These are phyloP conservation scores for Phytophthora nicotianae DNA, from an alignment of 352 stramenopile genomes.

Conservation along the genomic window DNA sequence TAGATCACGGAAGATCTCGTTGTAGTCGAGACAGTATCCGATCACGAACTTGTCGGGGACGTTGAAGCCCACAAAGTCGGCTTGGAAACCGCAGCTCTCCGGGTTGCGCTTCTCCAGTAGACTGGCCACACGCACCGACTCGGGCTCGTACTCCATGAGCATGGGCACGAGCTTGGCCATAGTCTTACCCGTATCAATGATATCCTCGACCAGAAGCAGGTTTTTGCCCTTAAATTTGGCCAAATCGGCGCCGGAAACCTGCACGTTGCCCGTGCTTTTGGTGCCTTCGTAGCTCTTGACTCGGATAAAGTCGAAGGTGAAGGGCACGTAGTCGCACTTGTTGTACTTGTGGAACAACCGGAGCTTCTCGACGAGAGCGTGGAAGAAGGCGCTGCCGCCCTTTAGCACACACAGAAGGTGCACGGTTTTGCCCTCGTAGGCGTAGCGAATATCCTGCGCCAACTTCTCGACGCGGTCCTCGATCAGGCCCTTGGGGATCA, in stretches of 20 bases:
- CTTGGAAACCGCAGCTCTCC: conserved; percentile 88
- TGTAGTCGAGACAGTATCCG: conserved; percentile 98
- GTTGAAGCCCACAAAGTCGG: conserved; percentile 96
- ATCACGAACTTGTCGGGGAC: conserved; percentile 96
- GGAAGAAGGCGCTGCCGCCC: conserved; percentile 90
- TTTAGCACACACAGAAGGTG: conserved; percentile 94
- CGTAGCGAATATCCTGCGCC: conserved; percentile 89
- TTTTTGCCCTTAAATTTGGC: conserved; percentile 90
- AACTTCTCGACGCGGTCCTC: conserved; percentile 92
- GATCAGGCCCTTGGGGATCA: conserved; percentile 92
- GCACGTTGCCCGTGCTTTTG: conserved; percentile 90
- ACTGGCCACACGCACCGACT: conserved; percentile 89
- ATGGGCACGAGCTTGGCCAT: conserved; percentile 92
- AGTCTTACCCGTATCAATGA: conserved; percentile 97
- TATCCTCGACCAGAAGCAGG: conserved; percentile 97
- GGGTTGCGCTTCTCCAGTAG: conserved; percentile 95
- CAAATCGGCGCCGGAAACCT: conserved; percentile 88
- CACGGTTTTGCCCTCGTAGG: conserved; percentile 90
- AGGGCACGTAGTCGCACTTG: conserved; percentile 89
- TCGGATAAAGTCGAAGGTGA: conserved; percentile 94
- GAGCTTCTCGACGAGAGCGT: conserved; percentile 86
- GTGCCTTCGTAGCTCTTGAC: conserved; percentile 96
- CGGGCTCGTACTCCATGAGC: conserved; percentile 78
- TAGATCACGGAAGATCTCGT: conserved; percentile 96
- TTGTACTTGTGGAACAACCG: conserved; percentile 89